Base-by-base conservation (phyloP, 352 stramenopile species). In the Phytophthora pluvialis region DNA sequence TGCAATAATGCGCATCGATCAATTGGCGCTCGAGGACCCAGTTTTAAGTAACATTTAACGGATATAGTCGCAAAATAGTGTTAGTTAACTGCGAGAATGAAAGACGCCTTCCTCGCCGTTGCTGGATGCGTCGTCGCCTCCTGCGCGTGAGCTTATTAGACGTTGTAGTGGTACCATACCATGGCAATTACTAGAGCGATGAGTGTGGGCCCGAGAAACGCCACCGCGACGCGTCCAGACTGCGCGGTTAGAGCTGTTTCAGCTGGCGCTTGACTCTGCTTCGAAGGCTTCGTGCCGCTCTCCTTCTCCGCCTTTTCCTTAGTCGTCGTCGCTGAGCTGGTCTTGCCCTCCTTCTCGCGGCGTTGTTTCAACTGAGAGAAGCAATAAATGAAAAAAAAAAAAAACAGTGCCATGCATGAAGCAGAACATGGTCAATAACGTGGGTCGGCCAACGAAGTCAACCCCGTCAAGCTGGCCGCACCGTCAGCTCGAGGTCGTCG, bases 401-500 rank as follows among this genome's bases (percentile, higher is more conserved):
- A n/a, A n/a, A 50, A 36, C 12, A 48, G 25, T 29, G 11, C 4
- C n/a, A 43, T 29, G 51, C 9, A 55, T n/a, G n/a, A 48, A 44
- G 1, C 15, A 53, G 15, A 28, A 47, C 13, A 29, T 11, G 2
- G 18, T 50, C 38, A 45, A 33, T 8, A 42, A 43, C 4, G 32
- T 40, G n/a, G n/a, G n/a, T n/a, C n/a, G n/a, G n/a, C n/a, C n/a
- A n/a, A n/a, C n/a, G n/a, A n/a, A n/a, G n/a, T n/a, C n/a, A n/a
- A n/a, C n/a, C n/a, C n/a, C n/a, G n/a, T n/a, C n/a, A n/a, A n/a
- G n/a, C n/a, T n/a, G 18, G 1, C 31, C 81, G 28, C 43, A 95
- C 86, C 72, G 86, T 93, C 36, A 91, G 73, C 50, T 95, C 86
- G 9, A 95, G 72, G 50, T 93, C 86, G 57, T 93, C 83, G 57